phyloP scores from a whole-genome alignment of 2,329 filamentous ascomycete genomes.

The Leptoxyphium fumago region DNA sequence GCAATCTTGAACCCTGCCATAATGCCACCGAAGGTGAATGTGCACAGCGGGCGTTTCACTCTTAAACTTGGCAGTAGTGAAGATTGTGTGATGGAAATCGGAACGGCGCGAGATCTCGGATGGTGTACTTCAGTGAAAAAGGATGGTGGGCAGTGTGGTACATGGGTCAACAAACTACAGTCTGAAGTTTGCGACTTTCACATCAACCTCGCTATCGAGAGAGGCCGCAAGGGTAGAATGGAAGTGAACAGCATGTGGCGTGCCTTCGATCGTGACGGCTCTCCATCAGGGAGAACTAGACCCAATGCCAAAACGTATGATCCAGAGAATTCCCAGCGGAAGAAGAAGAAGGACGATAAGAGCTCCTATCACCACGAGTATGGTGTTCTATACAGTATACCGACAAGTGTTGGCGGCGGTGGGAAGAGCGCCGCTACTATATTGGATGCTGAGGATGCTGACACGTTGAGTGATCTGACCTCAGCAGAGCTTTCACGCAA shows the following conservation, averaged over 20 bases:
- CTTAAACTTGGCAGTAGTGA: conserved; percentile 73
- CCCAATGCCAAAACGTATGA: neutral
- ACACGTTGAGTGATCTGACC: conserved; percentile 37
- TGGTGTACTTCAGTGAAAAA: conserved; percentile 77
- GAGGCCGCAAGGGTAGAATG: conserved; percentile 52
- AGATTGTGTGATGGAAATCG: conserved; percentile 82
- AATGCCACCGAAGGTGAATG: conserved; percentile 68
- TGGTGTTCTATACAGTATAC: conserved; percentile 30
- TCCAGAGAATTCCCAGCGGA: neutral
- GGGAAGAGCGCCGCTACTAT: conserved; percentile 40
- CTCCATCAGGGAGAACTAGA: neutral
- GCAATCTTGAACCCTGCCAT: conserved; percentile 85
- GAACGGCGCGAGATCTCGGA: conserved; percentile 67
- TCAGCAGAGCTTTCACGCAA: conserved; percentile 49
- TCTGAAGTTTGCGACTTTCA: conserved; percentile 91
- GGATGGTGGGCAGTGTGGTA: conserved; percentile 64
- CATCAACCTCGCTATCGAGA: conserved; percentile 60
- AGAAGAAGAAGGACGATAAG: conserved; percentile 5
- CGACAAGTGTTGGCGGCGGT: conserved; percentile 13
- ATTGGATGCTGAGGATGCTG: conserved; percentile 49
- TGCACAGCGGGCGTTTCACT: conserved; percentile 71
- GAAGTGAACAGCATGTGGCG: conserved; percentile 58
- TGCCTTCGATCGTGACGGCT: neutral
- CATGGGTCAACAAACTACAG: conserved; percentile 78
- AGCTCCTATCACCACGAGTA: conserved; percentile 45